Evolutionary conservation across 2,329 filamentous ascomycete genomes (phyloP), one percentile per base, ranked within the genome.

Genomic region (Hymenoscyphus scutula): DNA sequence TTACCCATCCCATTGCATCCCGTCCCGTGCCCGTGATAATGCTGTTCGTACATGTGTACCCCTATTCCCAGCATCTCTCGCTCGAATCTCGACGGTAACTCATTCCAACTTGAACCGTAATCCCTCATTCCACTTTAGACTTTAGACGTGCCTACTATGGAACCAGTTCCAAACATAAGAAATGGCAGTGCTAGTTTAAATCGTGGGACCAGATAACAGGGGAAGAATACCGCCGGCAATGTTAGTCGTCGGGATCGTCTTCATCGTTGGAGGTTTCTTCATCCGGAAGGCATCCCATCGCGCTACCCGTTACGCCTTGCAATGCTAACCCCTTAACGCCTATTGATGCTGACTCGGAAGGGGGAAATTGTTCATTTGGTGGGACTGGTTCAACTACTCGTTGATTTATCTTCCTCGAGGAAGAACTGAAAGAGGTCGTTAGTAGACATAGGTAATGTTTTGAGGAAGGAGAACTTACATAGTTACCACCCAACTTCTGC

Each of bases 401-500:
- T 60, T 37, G 78, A 80, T 74, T 83, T 81, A 59, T 84, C 78
- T 74, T 97, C 93, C 77, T 98, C 94, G 77, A 98, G 78, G 90
- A 98, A 98, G 89, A 97, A 97, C 88, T 91, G 63, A 51, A 27
- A 3, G 15, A 58, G 8, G 13, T 3, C n/a, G 29, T 54, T 70
- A 53, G 63, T 61, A 61, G 65, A 61, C 67, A 11, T 34, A 34
- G 32, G 10, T 34, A 34, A 34, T 34, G n/a, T n/a, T n/a, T n/a
- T n/a, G n/a, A n/a, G n/a, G n/a, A n/a, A n/a, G n/a, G n/a, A 29
- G 15, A 55, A 85, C 88, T 82, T 82, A 91, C 89, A 81, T 90
- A 99, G 81, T 98, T 98, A 72, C 96, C 96, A 68, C 79, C 80
- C 73, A 92, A 72, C 84, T 99, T 99, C 84, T 99, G 95, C 76